These are phyloP conservation scores for Amanita jacksonii DNA, from an alignment of 768 basidiomycete species.

Conservation along the genomic window DNA sequence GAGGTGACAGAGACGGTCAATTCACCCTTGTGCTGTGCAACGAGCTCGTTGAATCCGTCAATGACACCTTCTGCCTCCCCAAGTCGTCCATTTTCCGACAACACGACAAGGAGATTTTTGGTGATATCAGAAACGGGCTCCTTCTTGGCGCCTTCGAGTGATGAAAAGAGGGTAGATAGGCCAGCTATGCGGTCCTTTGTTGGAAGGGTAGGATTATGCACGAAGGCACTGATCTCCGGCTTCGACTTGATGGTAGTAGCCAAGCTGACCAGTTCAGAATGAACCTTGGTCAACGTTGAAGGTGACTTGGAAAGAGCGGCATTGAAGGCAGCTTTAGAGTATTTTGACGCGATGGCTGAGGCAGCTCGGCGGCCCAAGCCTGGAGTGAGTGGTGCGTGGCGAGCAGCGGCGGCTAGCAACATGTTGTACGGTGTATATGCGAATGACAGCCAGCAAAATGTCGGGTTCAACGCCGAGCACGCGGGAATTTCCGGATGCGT, in stretches of 20 bases:
- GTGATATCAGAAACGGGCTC: constrained; percentile 77
- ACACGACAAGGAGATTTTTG: constrained; percentile 82
- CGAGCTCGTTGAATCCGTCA: constrained; percentile 84
- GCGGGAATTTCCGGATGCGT: constrained; percentile 23
- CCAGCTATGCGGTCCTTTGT: constrained; percentile 62
- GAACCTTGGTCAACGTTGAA: constrained; percentile 74
- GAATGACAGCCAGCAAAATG: constrained; percentile 20
- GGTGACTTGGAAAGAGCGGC: constrained; percentile 81
- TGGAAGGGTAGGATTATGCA: constrained; percentile 89
- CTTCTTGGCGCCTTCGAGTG: constrained; percentile 64
- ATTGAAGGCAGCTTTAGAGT: constrained; percentile 73
- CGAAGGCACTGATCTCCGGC: constrained; percentile 58
- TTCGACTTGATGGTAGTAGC: constrained; percentile 57
- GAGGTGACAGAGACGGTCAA: constrained; percentile 89
- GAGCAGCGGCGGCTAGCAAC: constrained; percentile 51
- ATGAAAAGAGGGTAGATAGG: constrained; percentile 57
- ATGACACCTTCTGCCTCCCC: constrained; percentile 79
- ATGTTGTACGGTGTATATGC: constrained; percentile 23
- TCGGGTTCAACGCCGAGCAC: constrained; percentile 23
- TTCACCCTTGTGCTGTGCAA: constrained; percentile 86
- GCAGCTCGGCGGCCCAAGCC: constrained; percentile 63
- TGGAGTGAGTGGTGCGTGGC: constrained; percentile 35
- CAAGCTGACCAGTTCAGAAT: constrained; percentile 71
- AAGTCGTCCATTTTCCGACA: constrained; percentile 91
- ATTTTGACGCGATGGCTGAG: constrained; percentile 72